Evolutionary conservation across 495 filamentous ascomycete genomes (phyloP), one percentile per base, ranked within the genome.

Genomic region (Gamarada debralockiae): DNA sequence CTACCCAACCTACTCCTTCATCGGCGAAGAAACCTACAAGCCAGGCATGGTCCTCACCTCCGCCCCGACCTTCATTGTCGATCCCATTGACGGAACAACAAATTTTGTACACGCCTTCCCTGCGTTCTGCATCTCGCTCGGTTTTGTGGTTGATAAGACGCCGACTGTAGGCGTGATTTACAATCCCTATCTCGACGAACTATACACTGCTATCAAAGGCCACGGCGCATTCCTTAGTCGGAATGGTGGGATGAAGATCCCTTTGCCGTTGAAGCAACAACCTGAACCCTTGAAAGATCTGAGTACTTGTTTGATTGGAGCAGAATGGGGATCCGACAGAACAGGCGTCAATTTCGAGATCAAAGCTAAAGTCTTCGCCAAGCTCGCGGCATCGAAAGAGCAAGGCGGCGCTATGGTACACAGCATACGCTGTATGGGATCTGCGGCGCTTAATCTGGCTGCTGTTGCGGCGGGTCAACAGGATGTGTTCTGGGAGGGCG

Each of bases 401-500:
- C 67, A 78, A 38, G 89, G 88, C 6, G 92, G 92, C 0, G 78
- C 78, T 17, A 96, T 96, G 91, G 89, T 93, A 34, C 90, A 93
- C 54, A 79, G 79, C 2, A 65, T 97, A 37, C 71, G 92, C 21
- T 83, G 75, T 61, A 60, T 92, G 58, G 92, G 92, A 1, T 84
- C 77, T 40, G 92, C 92, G 10, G 92, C 90, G 24, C 68, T 96
- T 61, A 96, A 96, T 61, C 62, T 95, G 14, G 93, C 88, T 51
- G 78, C 74, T n/a, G 84, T 91, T 37, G 92, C 92, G 14, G 76
- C 79, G 1, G 92, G 92, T 1, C 79, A 81, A 58, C 56, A 93
- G 25, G 92, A 97, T 70, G 48, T 83, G 25, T 96, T 95, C 59
- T 97, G 92, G 92, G 92, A 97, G 62, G 90, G 88, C 13, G 92